A percentile compares a stretch with the other conserved stretches of the same genome.
Conservation (phyloP, 176 grass and related monocot genomes). For the Phragmites australis region DNA sequence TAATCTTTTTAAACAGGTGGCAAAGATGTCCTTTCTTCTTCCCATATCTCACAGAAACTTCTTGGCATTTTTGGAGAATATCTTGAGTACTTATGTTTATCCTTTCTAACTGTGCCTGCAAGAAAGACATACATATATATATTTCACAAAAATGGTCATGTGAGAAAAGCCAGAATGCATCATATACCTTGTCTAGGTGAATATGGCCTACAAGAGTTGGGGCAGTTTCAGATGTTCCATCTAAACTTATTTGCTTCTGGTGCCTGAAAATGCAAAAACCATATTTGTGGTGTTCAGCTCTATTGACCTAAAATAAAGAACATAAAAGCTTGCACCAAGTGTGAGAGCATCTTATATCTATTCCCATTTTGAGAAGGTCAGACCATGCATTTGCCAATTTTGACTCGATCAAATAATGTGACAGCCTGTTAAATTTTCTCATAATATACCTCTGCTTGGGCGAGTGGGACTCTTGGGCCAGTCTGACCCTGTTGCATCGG, state of each 20-base stretch:
- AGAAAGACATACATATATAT: constrained; percentile 29
- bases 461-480: background rate
- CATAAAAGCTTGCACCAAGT: background rate
- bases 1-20: constrained; percentile 73
- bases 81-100: constrained; percentile 60
- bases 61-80: constrained; percentile 70
- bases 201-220: constrained; percentile 82
- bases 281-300: background rate
- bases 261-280: constrained; percentile 55
- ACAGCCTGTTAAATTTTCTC: background rate
- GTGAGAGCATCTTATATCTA: background rate
- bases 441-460: background rate
- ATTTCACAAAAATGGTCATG: constrained; percentile 18
- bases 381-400: constrained; percentile 13
- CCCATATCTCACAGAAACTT: constrained; percentile 54
- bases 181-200: constrained; percentile 78
- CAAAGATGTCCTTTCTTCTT: constrained; percentile 84
- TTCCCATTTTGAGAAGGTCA: constrained; percentile 13
- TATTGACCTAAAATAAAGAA: constrained; percentile 15
- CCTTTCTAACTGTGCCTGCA: constrained; percentile 66
- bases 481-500: background rate
- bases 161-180: constrained; percentile 11
- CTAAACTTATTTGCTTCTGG: constrained; percentile 58
- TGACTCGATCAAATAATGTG: background rate
- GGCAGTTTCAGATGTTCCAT: constrained; percentile 51